These are phyloP conservation scores for Elaeis oleifera DNA, from an alignment of 202 grass and related monocot species.

Conservation along the genomic window DNA sequence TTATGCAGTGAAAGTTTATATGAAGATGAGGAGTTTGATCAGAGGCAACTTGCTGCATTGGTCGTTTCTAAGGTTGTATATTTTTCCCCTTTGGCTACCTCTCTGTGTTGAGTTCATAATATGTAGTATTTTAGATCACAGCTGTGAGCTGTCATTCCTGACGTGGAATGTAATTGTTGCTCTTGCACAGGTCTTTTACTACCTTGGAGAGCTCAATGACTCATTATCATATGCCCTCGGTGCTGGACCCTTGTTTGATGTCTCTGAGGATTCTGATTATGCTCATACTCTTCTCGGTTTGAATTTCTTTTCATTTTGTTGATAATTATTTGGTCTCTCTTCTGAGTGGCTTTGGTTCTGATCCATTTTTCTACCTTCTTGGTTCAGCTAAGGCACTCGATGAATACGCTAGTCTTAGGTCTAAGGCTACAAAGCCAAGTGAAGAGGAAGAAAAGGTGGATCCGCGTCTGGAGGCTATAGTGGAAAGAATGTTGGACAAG, in stretches of 20 bases:
- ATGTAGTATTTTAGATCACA: too few species aligned
- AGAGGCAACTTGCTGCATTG: constrained; percentile 84
- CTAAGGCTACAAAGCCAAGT: constrained; percentile 38
- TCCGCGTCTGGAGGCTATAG: constrained; percentile 83
- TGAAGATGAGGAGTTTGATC: constrained; percentile 96
- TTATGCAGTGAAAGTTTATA: constrained; percentile 86
- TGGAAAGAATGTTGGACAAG: constrained; percentile 97
- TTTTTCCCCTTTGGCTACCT: neutral
- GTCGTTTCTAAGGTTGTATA: constrained; percentile 88
- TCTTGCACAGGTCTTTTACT: constrained; percentile 82
- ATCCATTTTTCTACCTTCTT: constrained; percentile 25
- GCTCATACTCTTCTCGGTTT: constrained; percentile 83
- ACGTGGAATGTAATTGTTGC: constrained; percentile 6
- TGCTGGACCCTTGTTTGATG: constrained; percentile 91
- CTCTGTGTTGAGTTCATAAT: too few species aligned
- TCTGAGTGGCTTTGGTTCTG: constrained; percentile 9
- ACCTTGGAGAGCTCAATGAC: constrained; percentile 88
- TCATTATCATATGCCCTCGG: constrained; percentile 90
- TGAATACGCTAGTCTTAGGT: constrained; percentile 85
- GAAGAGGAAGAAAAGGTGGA: constrained; percentile 65
- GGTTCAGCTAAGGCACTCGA: constrained; percentile 89
- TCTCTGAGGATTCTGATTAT: constrained; percentile 93
- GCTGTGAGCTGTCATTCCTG: too few species aligned
- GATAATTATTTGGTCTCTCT: constrained; percentile 1
- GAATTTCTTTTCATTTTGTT: neutral